Percentiles rank a stretch among this genome's conserved stretches.
Conservation (phyloP, 495 filamentous ascomycete genomes). For the Monascus purpureus region DNA sequence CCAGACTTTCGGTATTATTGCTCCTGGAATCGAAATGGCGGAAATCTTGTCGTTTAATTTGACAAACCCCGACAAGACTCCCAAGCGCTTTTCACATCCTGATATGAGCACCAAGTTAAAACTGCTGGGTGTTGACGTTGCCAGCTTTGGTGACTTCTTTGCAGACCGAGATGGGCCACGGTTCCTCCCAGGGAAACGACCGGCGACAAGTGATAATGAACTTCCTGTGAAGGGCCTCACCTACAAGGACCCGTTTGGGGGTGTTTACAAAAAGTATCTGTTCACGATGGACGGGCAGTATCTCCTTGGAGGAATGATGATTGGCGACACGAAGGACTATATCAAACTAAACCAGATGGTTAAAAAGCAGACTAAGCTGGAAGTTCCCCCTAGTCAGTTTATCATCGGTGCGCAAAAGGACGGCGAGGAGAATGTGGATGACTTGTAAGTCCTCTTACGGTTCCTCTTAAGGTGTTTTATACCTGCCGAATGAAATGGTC, state of each 20-base stretch:
- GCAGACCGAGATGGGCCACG: slow-evolving; percentile 81
- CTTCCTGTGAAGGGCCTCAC: slow-evolving; percentile 70
- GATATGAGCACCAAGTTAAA: slow-evolving; percentile 93
- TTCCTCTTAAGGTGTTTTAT: no score
- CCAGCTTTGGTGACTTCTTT: slow-evolving; percentile 94
- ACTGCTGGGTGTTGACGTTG: slow-evolving; percentile 84
- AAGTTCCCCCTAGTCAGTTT: slow-evolving; percentile 75
- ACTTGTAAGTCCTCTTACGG: slow-evolving; percentile 49
- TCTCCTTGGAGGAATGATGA: slow-evolving; percentile 95
- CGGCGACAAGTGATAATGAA: slow-evolving; percentile 18
- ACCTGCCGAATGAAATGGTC: no score
- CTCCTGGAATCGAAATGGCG: slow-evolving; percentile 91
- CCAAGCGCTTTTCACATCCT: slow-evolving; percentile 63
- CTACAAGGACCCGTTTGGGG: slow-evolving; percentile 85
- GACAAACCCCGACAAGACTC: slow-evolving; percentile 64
- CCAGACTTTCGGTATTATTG: slow-evolving; percentile 88
- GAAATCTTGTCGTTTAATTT: slow-evolving; percentile 93
- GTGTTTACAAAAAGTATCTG: slow-evolving; percentile 95
- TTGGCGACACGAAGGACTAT: slow-evolving; percentile 90
- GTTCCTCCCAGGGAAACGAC: slow-evolving; percentile 45
- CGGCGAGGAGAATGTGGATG: slow-evolving; percentile 56
- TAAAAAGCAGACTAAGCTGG: slow-evolving; percentile 70
- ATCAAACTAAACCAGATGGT: slow-evolving; percentile 91
- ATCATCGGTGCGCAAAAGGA: slow-evolving; percentile 71
- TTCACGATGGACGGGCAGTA: slow-evolving; percentile 90